Conservation (phyloP, 2,329 filamentous ascomycete genomes). For the Chrysoporthe cubensis region DNA sequence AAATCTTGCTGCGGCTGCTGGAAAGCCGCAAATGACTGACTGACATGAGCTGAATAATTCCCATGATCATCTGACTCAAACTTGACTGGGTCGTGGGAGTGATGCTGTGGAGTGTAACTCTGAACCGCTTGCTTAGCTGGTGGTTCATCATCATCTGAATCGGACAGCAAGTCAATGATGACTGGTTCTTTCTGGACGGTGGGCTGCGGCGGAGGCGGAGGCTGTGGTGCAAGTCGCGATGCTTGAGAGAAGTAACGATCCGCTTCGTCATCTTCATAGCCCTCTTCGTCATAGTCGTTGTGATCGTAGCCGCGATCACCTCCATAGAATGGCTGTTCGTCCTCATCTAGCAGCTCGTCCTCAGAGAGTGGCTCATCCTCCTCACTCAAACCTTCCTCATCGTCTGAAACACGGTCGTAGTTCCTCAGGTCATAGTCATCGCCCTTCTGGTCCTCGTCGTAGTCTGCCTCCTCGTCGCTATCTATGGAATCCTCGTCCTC, state of each 20-base stretch:
- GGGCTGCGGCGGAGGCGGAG: constrained; percentile 15
- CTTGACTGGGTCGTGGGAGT: constrained; percentile 12
- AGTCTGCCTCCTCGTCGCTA: constrained; percentile 34
- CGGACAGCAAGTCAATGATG: constrained; percentile 52
- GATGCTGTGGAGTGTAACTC: constrained; percentile 8
- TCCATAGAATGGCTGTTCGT: constrained; percentile 29
- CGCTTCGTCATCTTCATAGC: constrained; percentile 30
- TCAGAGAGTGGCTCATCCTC: constrained; percentile 26
- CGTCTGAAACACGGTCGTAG: constrained; percentile 38
- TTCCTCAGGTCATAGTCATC: constrained; percentile 39
- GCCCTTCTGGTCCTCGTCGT: constrained; percentile 37
- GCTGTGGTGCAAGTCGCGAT: constrained; percentile 2
- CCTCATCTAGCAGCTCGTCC: constrained; percentile 29
- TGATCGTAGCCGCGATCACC: constrained; percentile 30
- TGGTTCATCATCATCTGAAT: constrained; percentile 46
- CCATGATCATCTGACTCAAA: neutral
- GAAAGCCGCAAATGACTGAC: neutral
- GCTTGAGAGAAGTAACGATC: constrained; percentile 4
- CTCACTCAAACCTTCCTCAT: constrained; percentile 29
- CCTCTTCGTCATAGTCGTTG: constrained; percentile 34
- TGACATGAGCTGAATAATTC: neutral
- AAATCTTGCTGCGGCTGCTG: neutral
- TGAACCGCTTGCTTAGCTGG: constrained; percentile 7
- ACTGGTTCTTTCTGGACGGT: constrained; percentile 41
- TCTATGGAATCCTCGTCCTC: constrained; percentile 32